phyloP scores from a whole-genome alignment of 805 yeast genomes.

The Candida cerambycidarum region DNA sequence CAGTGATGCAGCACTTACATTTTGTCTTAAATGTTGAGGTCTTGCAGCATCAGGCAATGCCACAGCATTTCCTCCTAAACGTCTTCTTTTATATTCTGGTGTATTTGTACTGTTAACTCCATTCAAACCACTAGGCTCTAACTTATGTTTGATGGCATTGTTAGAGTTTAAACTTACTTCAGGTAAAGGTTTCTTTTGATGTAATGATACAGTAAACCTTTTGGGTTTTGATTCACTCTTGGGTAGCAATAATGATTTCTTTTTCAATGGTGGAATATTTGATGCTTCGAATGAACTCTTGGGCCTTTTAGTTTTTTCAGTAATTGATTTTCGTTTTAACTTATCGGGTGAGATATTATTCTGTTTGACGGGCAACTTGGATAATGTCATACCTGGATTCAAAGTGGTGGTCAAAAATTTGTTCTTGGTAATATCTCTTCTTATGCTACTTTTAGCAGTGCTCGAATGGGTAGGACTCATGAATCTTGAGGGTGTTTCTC shows the following conservation, averaged over 20 bases:
- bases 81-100: constrained; percentile 12
- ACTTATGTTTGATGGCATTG: background rate
- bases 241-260: constrained; percentile 23
- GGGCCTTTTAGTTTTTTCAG: constrained; percentile 16
- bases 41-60: constrained; percentile 42
- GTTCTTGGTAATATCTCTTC: constrained; percentile 20
- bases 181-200: constrained; percentile 15
- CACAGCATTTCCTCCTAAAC: constrained; percentile 29
- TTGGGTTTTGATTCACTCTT: constrained; percentile 26
- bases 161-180: background rate
- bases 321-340: constrained; percentile 9
- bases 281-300: constrained; percentile 17
- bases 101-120: constrained; percentile 3
- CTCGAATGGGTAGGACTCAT: constrained; percentile 33
- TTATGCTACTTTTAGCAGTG: constrained; percentile 22
- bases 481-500: constrained; percentile 17
- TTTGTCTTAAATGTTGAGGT: constrained; percentile 12
- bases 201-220: constrained; percentile 25
- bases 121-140: background rate
- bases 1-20: background rate
- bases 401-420: constrained; percentile 37
- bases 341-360: constrained; percentile 13
- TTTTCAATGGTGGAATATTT: constrained; percentile 22
- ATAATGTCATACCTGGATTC: constrained; percentile 31
- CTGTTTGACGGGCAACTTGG: constrained; percentile 16